Evolutionary conservation across 768 basidiomycete species (phyloP).

Genomic region (Guyanaporus albipodus): DNA sequence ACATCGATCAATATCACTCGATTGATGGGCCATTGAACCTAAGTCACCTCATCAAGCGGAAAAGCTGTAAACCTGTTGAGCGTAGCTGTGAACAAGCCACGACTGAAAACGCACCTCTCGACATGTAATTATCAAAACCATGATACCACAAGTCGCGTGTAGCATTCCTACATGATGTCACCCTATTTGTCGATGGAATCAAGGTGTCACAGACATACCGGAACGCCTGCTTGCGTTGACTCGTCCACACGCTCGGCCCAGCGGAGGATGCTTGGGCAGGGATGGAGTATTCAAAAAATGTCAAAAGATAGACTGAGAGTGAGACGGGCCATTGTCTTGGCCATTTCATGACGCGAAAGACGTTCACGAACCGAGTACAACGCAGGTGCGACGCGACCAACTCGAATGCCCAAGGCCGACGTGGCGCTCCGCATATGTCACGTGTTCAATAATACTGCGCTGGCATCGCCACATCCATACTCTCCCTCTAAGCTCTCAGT

Average conservation of each 20-base stretch:
- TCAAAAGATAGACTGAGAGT: slow-evolving; percentile 38
- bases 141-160: slow-evolving; percentile 84
- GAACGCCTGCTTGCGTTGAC: slow-evolving; percentile 50
- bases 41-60: slow-evolving; percentile 73
- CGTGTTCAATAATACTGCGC: slow-evolving; percentile 13
- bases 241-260: slow-evolving; percentile 46
- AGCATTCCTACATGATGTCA: slow-evolving; percentile 47
- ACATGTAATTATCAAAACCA: slow-evolving; percentile 88
- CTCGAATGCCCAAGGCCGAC: too few species aligned
- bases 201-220: slow-evolving; percentile 39
- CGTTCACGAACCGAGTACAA: not conserved
- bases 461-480: not conserved
- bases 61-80: slow-evolving; percentile 52
- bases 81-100: slow-evolving; percentile 6
- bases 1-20: slow-evolving; percentile 12
- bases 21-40: slow-evolving; percentile 5
- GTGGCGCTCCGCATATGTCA: slow-evolving; percentile 20
- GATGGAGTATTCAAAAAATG: slow-evolving; percentile 33
- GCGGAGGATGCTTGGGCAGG: slow-evolving; percentile 10
- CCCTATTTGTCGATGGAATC: not conserved
- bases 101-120: slow-evolving; percentile 48
- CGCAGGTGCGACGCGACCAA: slow-evolving; percentile 5
- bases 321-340: slow-evolving; percentile 50
- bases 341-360: slow-evolving; percentile 34
- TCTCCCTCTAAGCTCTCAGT: not conserved